Evolutionary conservation across 2,329 filamentous ascomycete genomes (phyloP).

Genomic region (Ophiosphaerella narmari): DNA sequence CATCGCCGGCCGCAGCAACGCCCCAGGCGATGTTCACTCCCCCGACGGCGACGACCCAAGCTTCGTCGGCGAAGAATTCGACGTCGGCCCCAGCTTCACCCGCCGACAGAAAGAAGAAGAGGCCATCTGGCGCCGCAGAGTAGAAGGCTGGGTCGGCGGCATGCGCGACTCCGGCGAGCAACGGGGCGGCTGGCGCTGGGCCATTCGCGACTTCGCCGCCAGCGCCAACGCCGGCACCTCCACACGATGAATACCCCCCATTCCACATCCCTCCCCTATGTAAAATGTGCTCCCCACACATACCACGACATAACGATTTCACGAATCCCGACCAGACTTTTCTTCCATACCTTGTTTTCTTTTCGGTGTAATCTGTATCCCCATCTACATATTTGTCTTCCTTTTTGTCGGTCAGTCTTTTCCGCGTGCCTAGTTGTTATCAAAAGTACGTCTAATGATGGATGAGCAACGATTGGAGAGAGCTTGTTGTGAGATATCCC

Average conservation of each 20-base stretch:
- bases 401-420: neutral
- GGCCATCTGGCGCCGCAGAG: constrained; percentile 85
- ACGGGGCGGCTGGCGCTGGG: constrained; percentile 73
- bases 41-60: constrained; percentile 33
- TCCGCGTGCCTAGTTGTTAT: neutral
- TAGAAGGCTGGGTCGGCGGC: constrained; percentile 78
- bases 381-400: neutral
- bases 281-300: constrained; percentile 2
- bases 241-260: constrained; percentile 15
- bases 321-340: neutral
- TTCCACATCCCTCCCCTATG: constrained; percentile 1
- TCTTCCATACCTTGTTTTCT: too few relatives aligned
- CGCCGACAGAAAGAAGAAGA: constrained; percentile 89
- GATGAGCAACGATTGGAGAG: neutral
- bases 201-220: constrained; percentile 58
- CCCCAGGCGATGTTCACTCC: constrained; percentile 22
- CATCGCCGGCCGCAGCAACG: constrained; percentile 30
- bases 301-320: neutral
- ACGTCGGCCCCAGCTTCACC: constrained; percentile 94
- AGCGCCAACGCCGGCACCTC: constrained; percentile 24
- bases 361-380: too few relatives aligned
- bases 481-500: constrained; percentile 34
- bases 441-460: constrained; percentile 7
- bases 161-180: constrained; percentile 52
- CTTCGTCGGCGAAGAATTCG: constrained; percentile 91